Evolutionary conservation across 2,329 filamentous ascomycete genomes (phyloP), one percentile per base, ranked within the genome.

Genomic region (Aspergillus neoniger): DNA sequence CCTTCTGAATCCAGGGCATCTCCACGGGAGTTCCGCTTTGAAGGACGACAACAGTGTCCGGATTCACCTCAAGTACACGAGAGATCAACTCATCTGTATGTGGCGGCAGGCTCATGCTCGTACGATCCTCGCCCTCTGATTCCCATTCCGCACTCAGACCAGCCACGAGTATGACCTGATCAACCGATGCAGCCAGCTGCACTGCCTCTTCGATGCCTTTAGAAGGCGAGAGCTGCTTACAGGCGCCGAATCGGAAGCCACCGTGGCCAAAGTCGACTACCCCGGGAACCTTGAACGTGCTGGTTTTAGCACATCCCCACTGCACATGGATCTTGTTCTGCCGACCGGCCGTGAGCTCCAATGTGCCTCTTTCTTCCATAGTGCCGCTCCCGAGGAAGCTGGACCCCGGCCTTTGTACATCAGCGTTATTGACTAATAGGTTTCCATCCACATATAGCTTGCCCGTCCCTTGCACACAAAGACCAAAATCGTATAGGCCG

Each of bases 161-260:
- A 1, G 86, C 87, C 69, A 89, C 88, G 47, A 93, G 79, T 63
- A 94, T 82, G 47, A 92, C 90, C 69, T 92, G 88, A 62, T 94
- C 91, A 2, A 87, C 87, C 38, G 84, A 82, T 70, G 81, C 84
- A 19, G 91, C 91, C 9, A 89, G 79, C 32, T 83, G 80, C 0
- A 88, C 87, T 1, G 91, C 89, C 36, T 60, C 47, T 23, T 56
- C 19, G 17, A 63, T 59, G 38, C 60, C 58, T 8, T 51, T 51
- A 15, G 58, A 54, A 14, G 63, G 52, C 12, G 54, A 53, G 30
- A 65, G 57, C 17, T 56, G 59, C 64, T 86, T 82, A 57, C 82
- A 78, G 10, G 82, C 85, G 41, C 87, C 86, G 17, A 89, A 76
- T 41, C 85, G 80, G 12, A 89, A 80, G 2, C 84, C 85, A 48